phyloP scores from a whole-genome alignment of 495 filamentous ascomycete species.

The Letharia lupina region DNA sequence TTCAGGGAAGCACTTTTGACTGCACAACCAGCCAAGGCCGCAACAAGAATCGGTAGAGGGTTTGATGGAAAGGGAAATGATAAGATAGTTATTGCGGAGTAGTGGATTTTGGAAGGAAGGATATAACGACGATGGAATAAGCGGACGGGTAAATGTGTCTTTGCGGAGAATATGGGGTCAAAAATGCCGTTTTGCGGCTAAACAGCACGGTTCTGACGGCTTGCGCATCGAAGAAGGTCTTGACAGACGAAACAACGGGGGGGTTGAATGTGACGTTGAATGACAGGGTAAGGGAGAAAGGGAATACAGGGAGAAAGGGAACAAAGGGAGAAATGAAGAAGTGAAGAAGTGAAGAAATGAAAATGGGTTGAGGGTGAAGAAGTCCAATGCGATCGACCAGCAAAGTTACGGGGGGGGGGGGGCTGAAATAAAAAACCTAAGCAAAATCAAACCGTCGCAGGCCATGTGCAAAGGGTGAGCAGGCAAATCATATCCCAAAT shows the following conservation, averaged over 20 bases:
- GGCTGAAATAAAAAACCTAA: background rate
- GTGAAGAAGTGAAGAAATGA: background rate
- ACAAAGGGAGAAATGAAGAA: background rate
- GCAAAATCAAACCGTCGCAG: background rate
- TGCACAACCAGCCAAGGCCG: background rate
- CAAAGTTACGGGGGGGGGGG: constrained; percentile 4
- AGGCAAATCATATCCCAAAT: background rate
- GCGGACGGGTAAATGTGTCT: constrained; percentile 13
- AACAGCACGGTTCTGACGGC: constrained; percentile 8
- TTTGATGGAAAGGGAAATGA: background rate
- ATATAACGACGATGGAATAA: constrained; percentile 14
- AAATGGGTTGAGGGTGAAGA: background rate
- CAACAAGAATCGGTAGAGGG: background rate
- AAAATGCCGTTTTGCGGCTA: constrained; percentile 11
- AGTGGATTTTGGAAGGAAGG: constrained; percentile 3
- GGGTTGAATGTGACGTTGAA: background rate
- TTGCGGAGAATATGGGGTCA: constrained; percentile 12
- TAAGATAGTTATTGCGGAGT: constrained; percentile 6
- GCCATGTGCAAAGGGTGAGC: background rate
- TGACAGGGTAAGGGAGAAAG: background rate
- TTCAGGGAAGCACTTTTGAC: background rate
- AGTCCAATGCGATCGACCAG: constrained; percentile 9
- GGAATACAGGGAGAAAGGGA: background rate
- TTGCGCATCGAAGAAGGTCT: constrained; percentile 4
- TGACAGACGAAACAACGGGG: background rate